phyloP scores from a whole-genome alignment of 306 rosid genomes.

The Sicyos baderoa region DNA sequence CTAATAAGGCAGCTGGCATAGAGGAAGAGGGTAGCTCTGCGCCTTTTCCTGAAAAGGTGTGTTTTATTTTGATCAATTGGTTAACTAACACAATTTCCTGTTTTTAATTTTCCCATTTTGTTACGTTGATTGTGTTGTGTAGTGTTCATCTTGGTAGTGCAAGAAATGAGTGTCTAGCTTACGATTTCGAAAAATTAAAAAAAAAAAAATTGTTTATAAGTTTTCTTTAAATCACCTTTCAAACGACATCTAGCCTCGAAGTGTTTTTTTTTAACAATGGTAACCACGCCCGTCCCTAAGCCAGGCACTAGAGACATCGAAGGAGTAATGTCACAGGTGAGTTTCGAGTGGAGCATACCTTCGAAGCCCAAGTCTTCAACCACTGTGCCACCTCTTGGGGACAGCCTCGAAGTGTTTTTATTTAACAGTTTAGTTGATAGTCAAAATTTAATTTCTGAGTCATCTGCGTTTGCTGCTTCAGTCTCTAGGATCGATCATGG shows the following conservation, averaged over 20 bases:
- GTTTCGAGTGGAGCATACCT: too few relatives aligned
- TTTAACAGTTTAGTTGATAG: neutral
- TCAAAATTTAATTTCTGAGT: neutral
- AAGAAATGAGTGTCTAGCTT: neutral
- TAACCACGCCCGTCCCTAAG: too few relatives aligned
- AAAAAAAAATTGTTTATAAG: too few relatives aligned
- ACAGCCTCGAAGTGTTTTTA: neutral
- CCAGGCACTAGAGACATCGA: too few relatives aligned
- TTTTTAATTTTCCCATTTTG: neutral
- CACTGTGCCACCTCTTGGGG: too few relatives aligned
- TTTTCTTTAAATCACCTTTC: neutral
- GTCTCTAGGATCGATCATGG: neutral
- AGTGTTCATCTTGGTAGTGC: neutral
- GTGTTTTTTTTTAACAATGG: neutral
- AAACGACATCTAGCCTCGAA: neutral
- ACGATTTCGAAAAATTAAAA: neutral
- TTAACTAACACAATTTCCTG: neutral
- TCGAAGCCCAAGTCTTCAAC: too few relatives aligned
- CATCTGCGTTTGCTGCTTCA: neutral
- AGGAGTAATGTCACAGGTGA: too few relatives aligned
- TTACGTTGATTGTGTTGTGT: neutral
- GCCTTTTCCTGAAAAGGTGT: slow-evolving; percentile 89
- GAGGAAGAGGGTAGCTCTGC: slow-evolving; percentile 75
- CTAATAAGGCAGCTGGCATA: slow-evolving; percentile 62
- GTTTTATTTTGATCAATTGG: neutral